Evolutionary conservation across 108 stramenopile genomes (phyloP).

Genomic region (Parietichytrium sp.): DNA sequence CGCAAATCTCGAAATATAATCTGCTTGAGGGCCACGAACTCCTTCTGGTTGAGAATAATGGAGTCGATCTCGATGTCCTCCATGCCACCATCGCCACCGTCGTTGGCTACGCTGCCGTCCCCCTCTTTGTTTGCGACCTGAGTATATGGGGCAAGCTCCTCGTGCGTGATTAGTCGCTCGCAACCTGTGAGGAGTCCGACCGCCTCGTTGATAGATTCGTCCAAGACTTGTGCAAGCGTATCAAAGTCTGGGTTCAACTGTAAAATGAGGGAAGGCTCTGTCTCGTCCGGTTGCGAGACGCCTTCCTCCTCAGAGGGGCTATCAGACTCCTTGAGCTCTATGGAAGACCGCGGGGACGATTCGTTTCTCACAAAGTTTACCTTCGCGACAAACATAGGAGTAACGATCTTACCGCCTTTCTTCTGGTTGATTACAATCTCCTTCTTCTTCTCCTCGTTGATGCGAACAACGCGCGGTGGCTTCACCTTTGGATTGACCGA

Average conservation of each 20-base stretch:
- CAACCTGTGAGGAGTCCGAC: slow-evolving; percentile 47
- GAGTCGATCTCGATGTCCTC: slow-evolving; percentile 8
- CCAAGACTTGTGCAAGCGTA: not conserved
- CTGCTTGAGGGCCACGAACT: not conserved
- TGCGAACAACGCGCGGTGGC: not conserved
- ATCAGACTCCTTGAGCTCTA: not conserved
- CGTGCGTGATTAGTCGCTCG: slow-evolving; percentile 53
- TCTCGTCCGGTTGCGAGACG: not conserved
- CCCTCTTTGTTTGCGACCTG: slow-evolving; percentile 59
- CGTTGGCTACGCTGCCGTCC: not conserved
- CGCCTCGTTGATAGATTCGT: slow-evolving; percentile 17
- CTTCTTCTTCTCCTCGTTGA: slow-evolving; percentile 2
- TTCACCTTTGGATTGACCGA: not conserved
- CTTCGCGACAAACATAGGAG: not conserved
- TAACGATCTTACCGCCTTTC: not conserved
- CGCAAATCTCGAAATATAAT: not conserved
- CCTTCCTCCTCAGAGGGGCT: not conserved
- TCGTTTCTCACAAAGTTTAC: no score
- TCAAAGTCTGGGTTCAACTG: not conserved
- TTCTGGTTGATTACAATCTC: slow-evolving; percentile 5
- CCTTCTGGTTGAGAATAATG: slow-evolving; percentile 36
- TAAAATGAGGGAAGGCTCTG: slow-evolving; percentile 20
- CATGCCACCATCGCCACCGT: not conserved
- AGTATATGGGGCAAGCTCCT: slow-evolving; percentile 57
- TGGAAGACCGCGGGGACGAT: no score